Percentiles rank a stretch among this genome's conserved stretches.
Conservation (phyloP, 2,329 filamentous ascomycete genomes). For the Nothophaeocryptopus gaeumannii region DNA sequence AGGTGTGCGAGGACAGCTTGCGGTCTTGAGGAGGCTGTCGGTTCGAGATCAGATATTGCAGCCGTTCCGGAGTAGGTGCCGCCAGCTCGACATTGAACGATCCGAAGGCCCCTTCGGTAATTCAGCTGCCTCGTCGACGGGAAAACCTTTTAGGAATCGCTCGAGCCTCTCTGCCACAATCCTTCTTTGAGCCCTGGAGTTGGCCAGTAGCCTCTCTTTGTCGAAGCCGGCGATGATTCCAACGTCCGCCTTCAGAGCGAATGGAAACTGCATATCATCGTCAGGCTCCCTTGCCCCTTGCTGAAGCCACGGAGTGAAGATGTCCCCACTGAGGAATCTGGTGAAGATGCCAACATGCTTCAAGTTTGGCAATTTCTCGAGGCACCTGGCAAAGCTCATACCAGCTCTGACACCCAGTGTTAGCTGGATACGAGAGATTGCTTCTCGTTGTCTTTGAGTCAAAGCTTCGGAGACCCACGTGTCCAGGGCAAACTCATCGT, state of each 20-base stretch:
- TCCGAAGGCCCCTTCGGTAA: background rate
- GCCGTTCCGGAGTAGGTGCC: conserved; percentile 1
- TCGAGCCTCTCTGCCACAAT: background rate
- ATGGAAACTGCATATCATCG: background rate
- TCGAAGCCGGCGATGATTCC: conserved; percentile 4
- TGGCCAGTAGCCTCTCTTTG: background rate
- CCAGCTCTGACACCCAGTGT: background rate
- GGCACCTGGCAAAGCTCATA: conserved; percentile 2
- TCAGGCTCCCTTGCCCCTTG: background rate
- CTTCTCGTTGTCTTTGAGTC: background rate
- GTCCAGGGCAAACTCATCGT: conserved; percentile 3
- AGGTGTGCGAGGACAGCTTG: too few species aligned
- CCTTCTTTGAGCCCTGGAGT: background rate
- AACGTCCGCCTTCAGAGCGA: background rate
- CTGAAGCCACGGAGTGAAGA: conserved; percentile 4
- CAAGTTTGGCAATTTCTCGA: background rate
- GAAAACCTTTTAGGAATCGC: background rate
- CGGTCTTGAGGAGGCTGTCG: too few species aligned
- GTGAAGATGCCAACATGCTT: background rate
- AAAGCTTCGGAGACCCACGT: conserved; percentile 1
- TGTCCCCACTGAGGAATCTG: background rate
- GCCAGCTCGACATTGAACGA: conserved; percentile 2
- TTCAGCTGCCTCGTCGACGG: background rate
- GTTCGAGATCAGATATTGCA: background rate
- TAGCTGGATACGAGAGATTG: background rate